Percentiles rank a stretch among this genome's conserved stretches.
Evolutionary conservation across 306 rosid genomes (phyloP).

Genomic region (Corylus heterophylla): DNA sequence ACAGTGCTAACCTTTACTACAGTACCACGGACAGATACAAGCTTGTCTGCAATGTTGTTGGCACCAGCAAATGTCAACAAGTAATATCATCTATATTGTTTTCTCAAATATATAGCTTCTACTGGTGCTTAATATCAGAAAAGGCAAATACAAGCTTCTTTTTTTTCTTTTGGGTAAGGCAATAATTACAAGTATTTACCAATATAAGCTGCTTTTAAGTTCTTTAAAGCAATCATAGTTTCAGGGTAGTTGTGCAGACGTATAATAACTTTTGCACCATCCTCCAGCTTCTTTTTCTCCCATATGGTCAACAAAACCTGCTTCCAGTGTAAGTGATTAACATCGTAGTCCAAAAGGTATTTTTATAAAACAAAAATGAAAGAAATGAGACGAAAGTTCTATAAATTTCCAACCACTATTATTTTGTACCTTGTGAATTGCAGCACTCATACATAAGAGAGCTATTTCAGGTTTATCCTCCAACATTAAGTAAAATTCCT

Average conservation of each 20-base stretch:
- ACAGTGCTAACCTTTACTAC: constrained; percentile 84
- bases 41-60: constrained; percentile 57
- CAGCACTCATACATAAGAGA: constrained; percentile 69
- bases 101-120: constrained; percentile 9
- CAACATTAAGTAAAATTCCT: constrained; percentile 54
- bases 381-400: not conserved
- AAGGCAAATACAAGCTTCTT: not conserved
- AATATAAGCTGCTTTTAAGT: constrained; percentile 87
- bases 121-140: not conserved
- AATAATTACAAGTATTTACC: constrained; percentile 43
- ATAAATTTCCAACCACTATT: not conserved
- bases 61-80: constrained; percentile 3
- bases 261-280: constrained; percentile 52
- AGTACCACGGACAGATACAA: constrained; percentile 91
- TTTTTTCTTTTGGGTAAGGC: not conserved
- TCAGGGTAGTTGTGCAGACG: constrained; percentile 82
- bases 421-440: constrained; percentile 67
- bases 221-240: constrained; percentile 80
- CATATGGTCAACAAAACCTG: constrained; percentile 57
- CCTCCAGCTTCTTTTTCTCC: constrained; percentile 45
- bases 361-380: constrained; percentile 2
- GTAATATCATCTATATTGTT: constrained; percentile 16
- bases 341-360: constrained; percentile 15
- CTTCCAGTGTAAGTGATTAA: constrained; percentile 27
- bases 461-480: constrained; percentile 70